phyloP scores from a whole-genome alignment of 768 basidiomycete species.

The Lanmaoa rubissima region DNA sequence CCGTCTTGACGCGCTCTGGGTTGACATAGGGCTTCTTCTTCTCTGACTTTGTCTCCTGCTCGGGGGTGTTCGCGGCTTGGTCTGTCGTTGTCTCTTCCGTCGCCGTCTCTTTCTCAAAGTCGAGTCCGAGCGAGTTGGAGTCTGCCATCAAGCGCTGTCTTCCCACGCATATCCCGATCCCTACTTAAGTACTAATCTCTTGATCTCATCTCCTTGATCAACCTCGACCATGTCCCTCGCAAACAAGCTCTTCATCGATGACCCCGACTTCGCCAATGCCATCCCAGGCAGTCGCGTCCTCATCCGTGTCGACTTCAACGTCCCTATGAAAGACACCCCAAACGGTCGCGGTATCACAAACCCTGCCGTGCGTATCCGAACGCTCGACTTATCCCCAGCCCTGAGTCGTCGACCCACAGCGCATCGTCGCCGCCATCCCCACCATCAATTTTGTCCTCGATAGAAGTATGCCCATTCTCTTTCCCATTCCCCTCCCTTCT shows the following conservation, averaged over 20 bases:
- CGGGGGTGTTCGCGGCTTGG: neutral
- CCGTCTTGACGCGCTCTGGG: conserved; percentile 81
- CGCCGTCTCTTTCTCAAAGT: conserved; percentile 47
- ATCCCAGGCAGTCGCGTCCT: conserved; percentile 87
- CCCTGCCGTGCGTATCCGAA: conserved; percentile 70
- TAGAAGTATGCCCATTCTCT: conserved; percentile 49
- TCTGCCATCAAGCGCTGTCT: conserved; percentile 36
- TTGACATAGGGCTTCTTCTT: conserved; percentile 79
- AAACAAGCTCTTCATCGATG: conserved; percentile 90
- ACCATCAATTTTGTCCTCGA: conserved; percentile 93
- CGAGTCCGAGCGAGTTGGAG: conserved; percentile 69
- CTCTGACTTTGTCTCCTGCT: conserved; percentile 35
- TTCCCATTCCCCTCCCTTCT: neutral
- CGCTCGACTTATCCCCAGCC: neutral
- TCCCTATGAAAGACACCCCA: conserved; percentile 76
- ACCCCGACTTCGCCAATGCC: conserved; percentile 51
- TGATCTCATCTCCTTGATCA: neutral
- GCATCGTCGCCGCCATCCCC: conserved; percentile 94
- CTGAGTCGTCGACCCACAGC: conserved; percentile 46
- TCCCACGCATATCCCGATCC: conserved; percentile 24
- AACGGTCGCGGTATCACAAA: conserved; percentile 94
- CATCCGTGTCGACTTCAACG: conserved; percentile 96
- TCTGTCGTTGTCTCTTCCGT: conserved; percentile 10
- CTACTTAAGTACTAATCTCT: neutral
- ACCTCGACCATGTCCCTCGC: conserved; percentile 80